Base-by-base conservation (phyloP, 1,284 basidiomycete species). In the Pseudozyma tsukubaensis region DNA sequence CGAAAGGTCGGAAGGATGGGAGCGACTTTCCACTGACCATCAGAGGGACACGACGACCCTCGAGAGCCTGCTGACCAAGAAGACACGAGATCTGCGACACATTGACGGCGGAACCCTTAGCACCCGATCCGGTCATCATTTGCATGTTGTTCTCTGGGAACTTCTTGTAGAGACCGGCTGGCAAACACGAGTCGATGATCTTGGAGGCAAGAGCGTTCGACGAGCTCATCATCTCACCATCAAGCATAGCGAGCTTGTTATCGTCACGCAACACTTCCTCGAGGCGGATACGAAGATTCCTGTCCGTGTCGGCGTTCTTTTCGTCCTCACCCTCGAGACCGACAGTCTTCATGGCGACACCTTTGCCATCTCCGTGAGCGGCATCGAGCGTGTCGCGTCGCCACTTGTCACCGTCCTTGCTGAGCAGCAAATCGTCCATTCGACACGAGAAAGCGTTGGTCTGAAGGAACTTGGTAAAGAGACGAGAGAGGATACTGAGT, bases 111-210 rank as follows among this genome's bases (percentile, higher is more conserved):
- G 93, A 96, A 68, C 97, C 97, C 86, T 99, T 99, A 59, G 97
- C 97, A 80, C 97, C 97, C 47, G 97, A 97, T 60, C 94, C 90
- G 5, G 96, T 98, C 97, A 99, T 99, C 73, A 92, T 91, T 86
- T 99, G 96, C 97, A 99, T 99, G 89, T 99, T 92, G 86, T 99
- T 99, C 85, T 94, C 90, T 32, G 97, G 97, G 88, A 99, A 99
- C 47, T 67, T 65, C 54, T 75, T 72, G 67, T 76, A 88, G 40
- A 99, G 89, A 52, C 92, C 92, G 53, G 89, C 87, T n/a, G 97
- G 97, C 78, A 99, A 89, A 81, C 92, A 92, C n/a, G 90, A 88
- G 51, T 85, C 84, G 75, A 86, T 86, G 59, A 86, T 77, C 82
- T 95, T 91, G 19, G 94, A 92, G 59, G 97, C 94, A 2, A 93